Conservation (phyloP, 2,329 filamentous ascomycete genomes). For the Nigrospora sphaerica region DNA sequence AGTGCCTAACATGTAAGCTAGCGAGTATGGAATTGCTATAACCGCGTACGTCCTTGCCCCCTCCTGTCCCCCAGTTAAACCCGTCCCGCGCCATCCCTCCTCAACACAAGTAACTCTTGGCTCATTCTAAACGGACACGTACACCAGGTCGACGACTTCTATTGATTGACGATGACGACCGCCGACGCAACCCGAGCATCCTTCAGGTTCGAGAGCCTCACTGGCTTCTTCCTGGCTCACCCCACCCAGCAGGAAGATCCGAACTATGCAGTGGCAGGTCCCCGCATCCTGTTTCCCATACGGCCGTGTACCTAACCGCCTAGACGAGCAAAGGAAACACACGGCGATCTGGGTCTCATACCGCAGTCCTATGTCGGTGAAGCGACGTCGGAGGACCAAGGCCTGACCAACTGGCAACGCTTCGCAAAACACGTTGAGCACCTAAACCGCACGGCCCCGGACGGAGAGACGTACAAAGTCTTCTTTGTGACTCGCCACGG, state of each 20-base stretch:
- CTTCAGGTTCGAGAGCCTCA: neutral
- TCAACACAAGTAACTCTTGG: neutral
- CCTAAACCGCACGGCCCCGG: conserved; percentile 1
- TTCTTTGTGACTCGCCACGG: conserved; percentile 5
- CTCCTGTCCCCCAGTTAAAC: no score
- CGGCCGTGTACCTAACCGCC: neutral
- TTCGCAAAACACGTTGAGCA: conserved; percentile 2
- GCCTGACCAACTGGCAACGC: neutral
- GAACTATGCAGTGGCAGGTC: neutral
- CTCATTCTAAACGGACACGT: neutral
- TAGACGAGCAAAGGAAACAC: neutral
- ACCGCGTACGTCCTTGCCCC: no score
- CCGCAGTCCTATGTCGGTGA: neutral
- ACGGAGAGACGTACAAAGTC: conserved; percentile 6
- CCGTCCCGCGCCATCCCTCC: neutral
- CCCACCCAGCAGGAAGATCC: neutral
- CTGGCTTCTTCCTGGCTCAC: neutral
- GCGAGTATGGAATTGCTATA: no score
- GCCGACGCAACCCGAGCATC: neutral
- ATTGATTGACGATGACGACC: neutral
- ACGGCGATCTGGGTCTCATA: neutral
- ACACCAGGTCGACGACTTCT: no score
- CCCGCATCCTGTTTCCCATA: neutral
- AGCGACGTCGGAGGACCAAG: neutral
- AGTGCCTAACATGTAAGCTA: no score